Base-by-base conservation (phyloP, 345 rosid species). In the Acer negundo region DNA sequence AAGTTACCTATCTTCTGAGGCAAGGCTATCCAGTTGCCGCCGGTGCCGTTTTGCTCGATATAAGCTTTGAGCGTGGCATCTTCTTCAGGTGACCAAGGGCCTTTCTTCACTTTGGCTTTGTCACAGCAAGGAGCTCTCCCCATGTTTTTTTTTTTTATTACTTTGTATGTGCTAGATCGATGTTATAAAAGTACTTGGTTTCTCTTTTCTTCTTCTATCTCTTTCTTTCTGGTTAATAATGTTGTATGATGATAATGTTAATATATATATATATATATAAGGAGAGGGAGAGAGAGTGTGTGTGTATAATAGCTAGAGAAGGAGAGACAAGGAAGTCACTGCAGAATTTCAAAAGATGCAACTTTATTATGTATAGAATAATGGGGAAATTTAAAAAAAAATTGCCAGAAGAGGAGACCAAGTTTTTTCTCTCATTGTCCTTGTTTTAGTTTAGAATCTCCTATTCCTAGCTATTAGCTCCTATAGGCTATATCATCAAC, bases 101-200 rank as follows among this genome's bases (percentile, higher is more conserved):
- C 97, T 88, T 85, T 93, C 89, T 93, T 91, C 78, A 93, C 96
- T 76, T 85, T 91, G 59, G 97, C 91, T 79, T 91, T 91, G 84
- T 93, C 97, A 79, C 96, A 91, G 81, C 97, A 91, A 40, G 96
- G 97, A 79, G 97, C 94, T 90, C 97, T 87, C 71, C 97, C 97
- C 97, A 91, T 93, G 77, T 73, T 77, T 78, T 70, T 51, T 35
- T 10, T 76, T 70, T 55, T 26, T 10, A n/a, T 68, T 10, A 11
- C 5, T 35, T 35, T 35, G 38, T 35, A 3, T 4, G 38, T 35
- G 71, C 40, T 59, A 64, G 68, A 1, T 1, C 46, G n/a, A 20
- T 23, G 69, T 17, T 75, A 35, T 62, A 63, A 28, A 49, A 13
- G n/a, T 42, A 38, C 58, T 44, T 59, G 67, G 55, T 62, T 75